Percentiles rank a stretch among this genome's conserved stretches.
These are phyloP conservation scores for Mantamonas sphyraenae DNA, from an alignment of 78 protist genomes.

Conservation along the genomic window DNA sequence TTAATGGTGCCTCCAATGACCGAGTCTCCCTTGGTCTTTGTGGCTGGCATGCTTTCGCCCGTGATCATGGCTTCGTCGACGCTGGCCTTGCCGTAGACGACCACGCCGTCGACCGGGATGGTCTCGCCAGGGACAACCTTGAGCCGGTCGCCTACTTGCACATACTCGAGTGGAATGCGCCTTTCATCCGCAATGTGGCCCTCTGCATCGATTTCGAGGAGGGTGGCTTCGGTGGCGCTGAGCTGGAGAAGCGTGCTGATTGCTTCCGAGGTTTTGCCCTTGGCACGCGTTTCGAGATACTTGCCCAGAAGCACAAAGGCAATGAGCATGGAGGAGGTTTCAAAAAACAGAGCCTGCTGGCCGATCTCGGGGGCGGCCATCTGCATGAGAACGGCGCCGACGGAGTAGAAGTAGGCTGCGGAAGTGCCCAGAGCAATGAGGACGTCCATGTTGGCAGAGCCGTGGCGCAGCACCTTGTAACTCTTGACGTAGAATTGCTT, in stretches of 20 bases:
- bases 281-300: constrained; percentile 78
- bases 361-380: neutral
- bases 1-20: constrained; percentile 88
- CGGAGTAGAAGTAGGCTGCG: constrained; percentile 71
- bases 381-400: constrained; percentile 32
- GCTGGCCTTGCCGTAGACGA: constrained; percentile 30
- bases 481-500: constrained; percentile 60
- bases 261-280: constrained; percentile 72
- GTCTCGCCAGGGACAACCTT: constrained; percentile 37
- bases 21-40: constrained; percentile 47
- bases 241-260: constrained; percentile 34
- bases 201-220: too few relatives aligned
- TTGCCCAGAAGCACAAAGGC: constrained; percentile 82
- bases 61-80: constrained; percentile 89
- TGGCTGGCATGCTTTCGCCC: constrained; percentile 75
- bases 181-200: neutral
- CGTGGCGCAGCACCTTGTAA: constrained; percentile 43
- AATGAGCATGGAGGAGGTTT: constrained; percentile 54
- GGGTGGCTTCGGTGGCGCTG: too few relatives aligned
- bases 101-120: constrained; percentile 69
- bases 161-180: neutral
- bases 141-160: constrained; percentile 64
- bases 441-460: constrained; percentile 82
- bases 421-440: constrained; percentile 40
- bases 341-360: too few relatives aligned